Evolutionary conservation across 2,329 filamentous ascomycete genomes (phyloP).

Genomic region (Diaporthe ilicicola): DNA sequence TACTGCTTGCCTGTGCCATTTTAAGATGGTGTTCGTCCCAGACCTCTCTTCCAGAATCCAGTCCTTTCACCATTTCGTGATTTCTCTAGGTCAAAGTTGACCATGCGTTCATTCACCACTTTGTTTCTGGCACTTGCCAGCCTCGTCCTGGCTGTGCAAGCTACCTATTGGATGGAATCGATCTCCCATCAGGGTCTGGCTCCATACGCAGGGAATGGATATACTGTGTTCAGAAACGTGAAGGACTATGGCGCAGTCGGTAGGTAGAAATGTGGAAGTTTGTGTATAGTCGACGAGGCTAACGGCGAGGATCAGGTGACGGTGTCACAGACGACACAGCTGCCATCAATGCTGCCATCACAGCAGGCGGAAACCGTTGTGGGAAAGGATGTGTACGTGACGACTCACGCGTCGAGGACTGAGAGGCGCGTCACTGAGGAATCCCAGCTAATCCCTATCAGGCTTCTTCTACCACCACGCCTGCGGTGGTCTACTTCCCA

Average conservation of each 20-base stretch:
- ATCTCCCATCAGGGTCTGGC: constrained; percentile 52
- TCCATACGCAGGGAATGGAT: constrained; percentile 50
- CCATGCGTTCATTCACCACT: constrained; percentile 41
- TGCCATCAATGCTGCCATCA: constrained; percentile 55
- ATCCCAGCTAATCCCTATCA: constrained; percentile 36
- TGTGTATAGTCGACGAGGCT: background rate
- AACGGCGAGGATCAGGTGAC: constrained; percentile 44
- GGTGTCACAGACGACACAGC: constrained; percentile 55
- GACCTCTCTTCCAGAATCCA: background rate
- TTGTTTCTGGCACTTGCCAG: constrained; percentile 42
- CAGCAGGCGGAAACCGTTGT: constrained; percentile 49
- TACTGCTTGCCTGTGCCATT: constrained; percentile 18
- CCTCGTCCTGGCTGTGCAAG: constrained; percentile 39
- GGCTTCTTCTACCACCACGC: constrained; percentile 51
- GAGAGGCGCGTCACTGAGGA: background rate
- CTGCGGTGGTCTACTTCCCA: constrained; percentile 54
- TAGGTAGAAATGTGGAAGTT: background rate
- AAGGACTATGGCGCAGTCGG: constrained; percentile 56
- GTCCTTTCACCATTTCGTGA: background rate
- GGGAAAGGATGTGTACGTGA: constrained; percentile 51
- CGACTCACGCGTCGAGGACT: background rate
- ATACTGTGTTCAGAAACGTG: constrained; percentile 57
- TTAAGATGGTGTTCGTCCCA: constrained; percentile 28
- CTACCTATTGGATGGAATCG: constrained; percentile 43
- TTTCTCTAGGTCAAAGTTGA: constrained; percentile 13